Conservation (phyloP, 176 grass and related monocot species). For the Pharus latifolius region DNA sequence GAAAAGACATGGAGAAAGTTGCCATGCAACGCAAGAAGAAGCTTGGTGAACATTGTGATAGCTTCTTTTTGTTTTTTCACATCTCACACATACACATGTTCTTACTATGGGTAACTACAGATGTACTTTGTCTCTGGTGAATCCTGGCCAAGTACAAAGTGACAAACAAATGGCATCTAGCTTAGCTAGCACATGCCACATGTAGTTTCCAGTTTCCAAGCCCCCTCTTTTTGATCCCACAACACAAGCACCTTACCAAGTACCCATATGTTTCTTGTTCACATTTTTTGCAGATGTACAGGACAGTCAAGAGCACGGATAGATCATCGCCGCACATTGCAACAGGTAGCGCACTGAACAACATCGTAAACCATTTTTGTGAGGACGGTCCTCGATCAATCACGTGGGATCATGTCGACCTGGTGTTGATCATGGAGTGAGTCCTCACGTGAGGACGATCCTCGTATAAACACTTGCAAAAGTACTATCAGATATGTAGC, state of each 20-base stretch:
- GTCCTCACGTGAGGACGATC: too few species aligned
- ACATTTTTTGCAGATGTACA: conserved; percentile 72
- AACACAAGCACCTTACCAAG: background rate
- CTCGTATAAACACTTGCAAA: background rate
- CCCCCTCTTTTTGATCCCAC: background rate
- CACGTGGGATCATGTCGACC: too few species aligned
- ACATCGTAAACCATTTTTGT: too few species aligned
- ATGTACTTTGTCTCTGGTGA: conserved; percentile 22
- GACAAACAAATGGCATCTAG: conserved; percentile 48
- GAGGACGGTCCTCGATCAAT: too few species aligned
- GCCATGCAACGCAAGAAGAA: conserved; percentile 8
- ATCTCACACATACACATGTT: conserved; percentile 8
- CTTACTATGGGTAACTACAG: conserved; percentile 37
- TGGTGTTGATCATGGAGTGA: background rate
- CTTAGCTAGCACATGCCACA: background rate
- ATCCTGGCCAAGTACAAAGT: conserved; percentile 31
- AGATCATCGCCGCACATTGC: conserved; percentile 29
- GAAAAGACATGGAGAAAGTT: conserved; percentile 3
- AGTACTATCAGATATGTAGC: background rate
- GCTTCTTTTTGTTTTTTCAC: conserved; percentile 17
- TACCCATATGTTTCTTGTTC: too few species aligned
- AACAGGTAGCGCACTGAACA: too few species aligned
- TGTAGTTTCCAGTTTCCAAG: background rate
- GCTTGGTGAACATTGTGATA: conserved; percentile 19
- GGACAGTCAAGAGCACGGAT: conserved; percentile 92